Conservation (phyloP, 2,329 filamentous ascomycete genomes). For the Chaetomiaceae sp. region DNA sequence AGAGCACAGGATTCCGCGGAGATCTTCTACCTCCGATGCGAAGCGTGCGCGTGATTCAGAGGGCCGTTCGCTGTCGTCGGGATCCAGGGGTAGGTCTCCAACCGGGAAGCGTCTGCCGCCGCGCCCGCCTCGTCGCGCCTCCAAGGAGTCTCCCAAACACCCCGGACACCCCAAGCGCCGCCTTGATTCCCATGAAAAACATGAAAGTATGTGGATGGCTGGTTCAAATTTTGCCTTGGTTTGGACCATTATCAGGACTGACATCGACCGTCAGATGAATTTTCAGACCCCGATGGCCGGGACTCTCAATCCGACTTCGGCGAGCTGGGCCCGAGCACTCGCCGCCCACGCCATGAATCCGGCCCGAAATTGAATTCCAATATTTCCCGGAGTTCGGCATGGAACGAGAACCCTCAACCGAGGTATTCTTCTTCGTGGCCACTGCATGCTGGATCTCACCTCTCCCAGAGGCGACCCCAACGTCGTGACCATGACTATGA, state of each 20-base stretch:
- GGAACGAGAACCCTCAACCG: conserved; percentile 7
- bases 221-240: not conserved
- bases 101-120: conserved; percentile 14
- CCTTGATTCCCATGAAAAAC: not conserved
- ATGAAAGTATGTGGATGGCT: conserved; percentile 3
- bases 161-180: conserved; percentile 5
- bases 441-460: conserved; percentile 6
- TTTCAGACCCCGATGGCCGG: not conserved
- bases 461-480: not conserved
- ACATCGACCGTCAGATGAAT: conserved; percentile 6
- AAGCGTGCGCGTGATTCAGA: conserved; percentile 12
- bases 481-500: conserved; percentile 4
- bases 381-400: conserved; percentile 15
- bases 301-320: not conserved
- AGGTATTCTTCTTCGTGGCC: conserved; percentile 26
- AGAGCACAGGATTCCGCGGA: conserved; percentile 24
- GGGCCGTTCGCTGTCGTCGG: conserved; percentile 8
- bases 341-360: not conserved
- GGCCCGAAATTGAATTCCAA: not conserved
- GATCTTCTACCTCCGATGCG: conserved; percentile 20
- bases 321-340: not conserved
- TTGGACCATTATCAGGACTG: not conserved
- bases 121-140: not conserved
- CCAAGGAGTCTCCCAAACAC: conserved; percentile 12
- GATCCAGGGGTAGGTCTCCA: conserved; percentile 20